Conservation (phyloP, 371 early-diverging fungal genomes). For the Mortierella polycephala region DNA sequence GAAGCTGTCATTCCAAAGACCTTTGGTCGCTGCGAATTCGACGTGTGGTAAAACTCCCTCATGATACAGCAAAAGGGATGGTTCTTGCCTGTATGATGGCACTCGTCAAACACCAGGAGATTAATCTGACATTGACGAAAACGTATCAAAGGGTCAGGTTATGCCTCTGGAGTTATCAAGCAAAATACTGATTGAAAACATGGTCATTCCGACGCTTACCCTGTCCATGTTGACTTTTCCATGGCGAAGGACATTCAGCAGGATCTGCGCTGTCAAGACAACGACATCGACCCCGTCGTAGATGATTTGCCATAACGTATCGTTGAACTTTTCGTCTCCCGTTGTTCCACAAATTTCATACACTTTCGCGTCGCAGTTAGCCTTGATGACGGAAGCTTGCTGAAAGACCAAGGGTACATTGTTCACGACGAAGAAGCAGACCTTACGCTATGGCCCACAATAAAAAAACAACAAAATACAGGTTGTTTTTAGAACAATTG, state of each 20-base stretch:
- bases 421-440: slow-evolving; percentile 87
- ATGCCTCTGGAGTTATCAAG: no score
- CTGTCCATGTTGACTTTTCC: slow-evolving; percentile 73
- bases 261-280: slow-evolving; percentile 91
- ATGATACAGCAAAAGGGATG: slow-evolving; percentile 90
- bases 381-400: slow-evolving; percentile 77
- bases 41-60: slow-evolving; percentile 79
- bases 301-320: slow-evolving; percentile 66
- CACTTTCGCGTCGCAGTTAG: slow-evolving; percentile 72
- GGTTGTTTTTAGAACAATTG: background rate
- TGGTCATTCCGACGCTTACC: slow-evolving; percentile 50
- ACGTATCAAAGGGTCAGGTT: background rate
- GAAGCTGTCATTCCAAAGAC: slow-evolving; percentile 97
- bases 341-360: slow-evolving; percentile 74
- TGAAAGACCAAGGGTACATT: slow-evolving; percentile 88
- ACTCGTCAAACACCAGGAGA: slow-evolving; percentile 92
- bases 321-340: slow-evolving; percentile 72
- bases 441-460: slow-evolving; percentile 25
- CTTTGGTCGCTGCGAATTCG: slow-evolving; percentile 67
- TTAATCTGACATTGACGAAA: slow-evolving; percentile 62
- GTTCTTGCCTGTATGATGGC: slow-evolving; percentile 87
- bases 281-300: slow-evolving; percentile 74
- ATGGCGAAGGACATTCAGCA: slow-evolving; percentile 78
- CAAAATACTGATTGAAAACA: no score
- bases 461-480: background rate